Evolutionary conservation across 1,284 basidiomycete species (phyloP).

Genomic region (Trametes polyzona): DNA sequence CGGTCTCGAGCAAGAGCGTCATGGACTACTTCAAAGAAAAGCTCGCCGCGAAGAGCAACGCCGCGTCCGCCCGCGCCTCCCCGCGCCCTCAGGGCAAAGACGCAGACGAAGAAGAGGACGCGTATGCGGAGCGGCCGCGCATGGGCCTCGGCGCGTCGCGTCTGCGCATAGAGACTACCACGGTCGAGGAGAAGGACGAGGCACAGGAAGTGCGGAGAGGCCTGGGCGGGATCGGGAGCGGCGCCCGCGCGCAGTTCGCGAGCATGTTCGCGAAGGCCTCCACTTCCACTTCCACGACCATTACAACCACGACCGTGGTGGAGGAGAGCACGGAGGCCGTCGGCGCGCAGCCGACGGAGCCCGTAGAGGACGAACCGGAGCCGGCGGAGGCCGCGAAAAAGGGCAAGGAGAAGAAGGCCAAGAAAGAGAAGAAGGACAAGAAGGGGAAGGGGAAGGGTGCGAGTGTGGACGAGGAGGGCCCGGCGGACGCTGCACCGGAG

Average conservation of each 20-base stretch:
- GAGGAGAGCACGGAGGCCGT: neutral
- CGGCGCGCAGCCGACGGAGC: neutral
- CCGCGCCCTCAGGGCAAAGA: neutral
- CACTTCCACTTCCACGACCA: conserved; percentile 6
- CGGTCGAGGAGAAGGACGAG: conserved; percentile 3
- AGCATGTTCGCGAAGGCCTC: conserved; percentile 24
- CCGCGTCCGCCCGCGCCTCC: conserved; percentile 8
- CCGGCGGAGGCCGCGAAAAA: conserved; percentile 1
- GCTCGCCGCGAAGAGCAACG: conserved; percentile 37
- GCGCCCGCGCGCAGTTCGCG: conserved; percentile 18
- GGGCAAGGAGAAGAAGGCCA: conserved; percentile 16
- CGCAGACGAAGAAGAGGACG: conserved; percentile 6
- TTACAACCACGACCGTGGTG: conserved; percentile 10
- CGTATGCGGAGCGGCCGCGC: conserved; percentile 24
- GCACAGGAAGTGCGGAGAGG: conserved; percentile 12
- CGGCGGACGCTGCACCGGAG: neutral
- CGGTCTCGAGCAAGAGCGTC: conserved; percentile 38
- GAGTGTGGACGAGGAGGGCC: neutral
- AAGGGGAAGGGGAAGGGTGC: conserved; percentile 10
- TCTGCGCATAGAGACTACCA: conserved; percentile 15
- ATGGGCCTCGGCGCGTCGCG: conserved; percentile 24
- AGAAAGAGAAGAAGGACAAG: conserved; percentile 17
- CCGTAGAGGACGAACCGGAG: neutral
- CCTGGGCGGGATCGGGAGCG: conserved; percentile 23
- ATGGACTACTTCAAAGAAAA: conserved; percentile 43